Evolutionary conservation across 2,329 filamentous ascomycete genomes (phyloP), one percentile per base, ranked within the genome.

Genomic region (Sporothrix phasma): DNA sequence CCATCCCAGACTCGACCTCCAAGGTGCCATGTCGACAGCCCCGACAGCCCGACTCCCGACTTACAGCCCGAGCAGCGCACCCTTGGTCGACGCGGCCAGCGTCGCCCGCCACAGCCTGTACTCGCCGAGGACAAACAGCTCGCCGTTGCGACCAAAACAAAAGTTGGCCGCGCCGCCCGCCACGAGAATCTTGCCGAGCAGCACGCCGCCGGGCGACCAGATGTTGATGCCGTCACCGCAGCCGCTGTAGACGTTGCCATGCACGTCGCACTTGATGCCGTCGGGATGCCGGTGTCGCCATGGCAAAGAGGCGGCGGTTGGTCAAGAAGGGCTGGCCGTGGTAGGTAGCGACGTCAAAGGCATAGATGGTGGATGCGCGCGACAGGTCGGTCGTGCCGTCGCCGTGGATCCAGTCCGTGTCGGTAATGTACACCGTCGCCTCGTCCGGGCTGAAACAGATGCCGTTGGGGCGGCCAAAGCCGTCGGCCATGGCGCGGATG

Each of bases 231-330:
- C 80, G 65, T 80, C 79, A 3, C 74, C 76, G 63, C 77, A 79
- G 1, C 78, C 78, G 53, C 76, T 73, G 67, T 79, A 81, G 0
- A 82, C 75, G 65, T 80, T 80, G 0, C 78, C 79, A 15, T 69
- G 62, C 3, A 66, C 51, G 67, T 80, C 78, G 63, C 76, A 79
- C 59, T 73, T 72, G 61, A 81, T 75, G 39, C 73, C 75, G 66
- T 68, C 74, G 0, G 82, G 7, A 79, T 74, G 0, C 80, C 80
- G 0, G 72, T 72, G 47, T 76, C 74, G 1, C 76, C 67, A 78
- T 79, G 3, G 82, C 78, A 67, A 85, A 85, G 0, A 83, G 69
- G 19, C 80, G 77, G 58, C 77, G 77, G 68, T 83, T 82, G 1
- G 69, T 68, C 5, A 84, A 72, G 62, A 79, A 79, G 0, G 75